Evolutionary conservation across 164 flowering plant species (phyloP).

Genomic region (Cinnamomum micranthum): DNA sequence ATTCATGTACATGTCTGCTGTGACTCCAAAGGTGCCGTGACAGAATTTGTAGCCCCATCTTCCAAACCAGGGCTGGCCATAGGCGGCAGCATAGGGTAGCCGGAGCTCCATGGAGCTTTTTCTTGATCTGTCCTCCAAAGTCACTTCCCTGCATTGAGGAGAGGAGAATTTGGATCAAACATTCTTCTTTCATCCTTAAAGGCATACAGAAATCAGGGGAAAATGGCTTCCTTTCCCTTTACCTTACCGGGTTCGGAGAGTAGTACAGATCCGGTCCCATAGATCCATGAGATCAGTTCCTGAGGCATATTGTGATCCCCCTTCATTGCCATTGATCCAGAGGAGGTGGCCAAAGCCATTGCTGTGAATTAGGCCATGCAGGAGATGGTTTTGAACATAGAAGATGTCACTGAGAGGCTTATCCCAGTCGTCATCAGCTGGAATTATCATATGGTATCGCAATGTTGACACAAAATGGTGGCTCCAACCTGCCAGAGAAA

Average conservation of each 20-base stretch:
- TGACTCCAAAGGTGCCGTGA: conserved; percentile 76
- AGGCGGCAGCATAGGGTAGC: conserved; percentile 68
- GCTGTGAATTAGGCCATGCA: conserved; percentile 78
- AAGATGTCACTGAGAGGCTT: conserved; percentile 39
- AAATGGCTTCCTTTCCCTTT: too few species aligned
- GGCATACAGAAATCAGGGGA: neutral
- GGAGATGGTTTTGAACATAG: conserved; percentile 52
- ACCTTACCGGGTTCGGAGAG: conserved; percentile 54
- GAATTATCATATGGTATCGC: conserved; percentile 75
- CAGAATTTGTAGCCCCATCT: conserved; percentile 77
- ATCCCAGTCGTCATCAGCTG: conserved; percentile 55
- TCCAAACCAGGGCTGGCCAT: conserved; percentile 87
- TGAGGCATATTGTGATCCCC: conserved; percentile 54
- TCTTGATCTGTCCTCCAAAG: conserved; percentile 62
- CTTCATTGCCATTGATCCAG: conserved; percentile 77
- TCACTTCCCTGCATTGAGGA: conserved; percentile 44
- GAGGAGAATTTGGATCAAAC: neutral
- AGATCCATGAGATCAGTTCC: conserved; percentile 86
- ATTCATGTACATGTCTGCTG: conserved; percentile 34
- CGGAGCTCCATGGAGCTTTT: conserved; percentile 73
- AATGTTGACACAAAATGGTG: conserved; percentile 67
- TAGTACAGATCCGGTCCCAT: conserved; percentile 78
- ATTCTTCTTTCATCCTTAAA: neutral
- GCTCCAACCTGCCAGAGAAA: conserved; percentile 65
- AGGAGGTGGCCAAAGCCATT: conserved; percentile 83